Evolutionary conservation across 495 filamentous ascomycete genomes (phyloP), one percentile per base, ranked within the genome.

Genomic region (Zalerion maritima): DNA sequence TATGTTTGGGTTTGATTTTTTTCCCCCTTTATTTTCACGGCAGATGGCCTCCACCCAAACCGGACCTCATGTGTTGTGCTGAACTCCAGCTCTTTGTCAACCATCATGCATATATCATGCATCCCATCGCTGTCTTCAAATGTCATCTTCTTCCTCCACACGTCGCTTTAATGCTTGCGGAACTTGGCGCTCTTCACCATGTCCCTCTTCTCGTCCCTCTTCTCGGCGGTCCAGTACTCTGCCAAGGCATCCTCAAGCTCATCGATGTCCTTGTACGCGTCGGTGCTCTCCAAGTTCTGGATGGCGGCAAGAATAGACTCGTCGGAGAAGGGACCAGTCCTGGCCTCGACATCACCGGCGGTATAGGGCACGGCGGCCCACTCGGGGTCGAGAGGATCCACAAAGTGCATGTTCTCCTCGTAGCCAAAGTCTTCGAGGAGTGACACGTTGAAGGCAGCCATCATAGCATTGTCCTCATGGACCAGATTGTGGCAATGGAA

Each of bases 381-480:
- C 21, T 45, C 34, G 6, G 12, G 27, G 14, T 55, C 49, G 40
- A 50, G 47, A 18, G 49, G 51, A 31, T 53, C 51, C 4, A 36
- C 21, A 37, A 57, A 60, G 18, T 45, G 34, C 8, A 43, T 49
- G 0, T 47, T 60, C 39, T 67, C 56, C 5, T 44, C 43, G 41
- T 69, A 69, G 6, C 61, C 62, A 21, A 59, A 55, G 36, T 61
- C 49, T 1, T 41, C 28, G 5, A 67, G 45, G n/a, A 36, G 46
- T 5, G 62, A 59, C 20, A 69, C 57, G 35, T 73, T 73, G 42
- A 73, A 71, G 9, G 66, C 68, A 1, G 54, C 66, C 68, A 71
- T 71, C 69, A 71, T 71, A 32, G 67, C 67, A 41, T 71, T 54
- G 36, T 71, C 69, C 36, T 71, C 69, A 37, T 71, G 69, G 27